Evolutionary conservation across 352 stramenopile species (phyloP), one percentile per base, ranked within the genome.

Genomic region (Phytophthora quininea): DNA sequence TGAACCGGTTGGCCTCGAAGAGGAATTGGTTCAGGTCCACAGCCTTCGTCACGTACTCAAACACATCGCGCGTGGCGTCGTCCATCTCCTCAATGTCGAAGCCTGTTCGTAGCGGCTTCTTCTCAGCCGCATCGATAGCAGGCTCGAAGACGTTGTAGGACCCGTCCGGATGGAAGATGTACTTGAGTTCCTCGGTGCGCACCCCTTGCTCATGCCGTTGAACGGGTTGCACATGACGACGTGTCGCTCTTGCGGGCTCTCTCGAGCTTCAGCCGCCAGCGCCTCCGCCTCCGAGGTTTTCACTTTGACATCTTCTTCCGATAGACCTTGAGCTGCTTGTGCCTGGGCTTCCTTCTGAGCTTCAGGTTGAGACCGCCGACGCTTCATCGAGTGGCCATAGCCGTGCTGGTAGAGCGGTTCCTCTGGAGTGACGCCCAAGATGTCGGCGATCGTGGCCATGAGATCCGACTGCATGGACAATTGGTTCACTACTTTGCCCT

Each of bases 21-120:
- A 92, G 63, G 43, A 92, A 92, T 69, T 89, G 80, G 69, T 92
- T 86, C 64, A 92, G 59, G 43, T 90, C 79, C 33, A 92, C 77
- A 12, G 80, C 69, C 61, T 86, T 77, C 2, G 74, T 81, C 45
- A 80, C 81, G 47, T 79, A 81, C 31, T 81, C 79, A 32, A 83
- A 82, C 70, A 84, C 71, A 19, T 73, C 64, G 10, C 71, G 67
- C 24, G 77, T 83, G 11, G 68, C 68, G 0, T 77, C 67, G 42
- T 87, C 76, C 84, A 92, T 90, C 48, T 73, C 75, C 43, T 88
- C 80, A 1, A 81, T 54, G 54, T 90, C 84, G 53, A 90, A 92
- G n/a, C 80, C 83, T 4, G 76, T 74, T 48, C 65, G 68, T 12
- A 90, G 47, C 7, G 83, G 81, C 4, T 74, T 68, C 58, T 88